Conservation (phyloP, 768 basidiomycete genomes). For the Suillus subalutaceus region DNA sequence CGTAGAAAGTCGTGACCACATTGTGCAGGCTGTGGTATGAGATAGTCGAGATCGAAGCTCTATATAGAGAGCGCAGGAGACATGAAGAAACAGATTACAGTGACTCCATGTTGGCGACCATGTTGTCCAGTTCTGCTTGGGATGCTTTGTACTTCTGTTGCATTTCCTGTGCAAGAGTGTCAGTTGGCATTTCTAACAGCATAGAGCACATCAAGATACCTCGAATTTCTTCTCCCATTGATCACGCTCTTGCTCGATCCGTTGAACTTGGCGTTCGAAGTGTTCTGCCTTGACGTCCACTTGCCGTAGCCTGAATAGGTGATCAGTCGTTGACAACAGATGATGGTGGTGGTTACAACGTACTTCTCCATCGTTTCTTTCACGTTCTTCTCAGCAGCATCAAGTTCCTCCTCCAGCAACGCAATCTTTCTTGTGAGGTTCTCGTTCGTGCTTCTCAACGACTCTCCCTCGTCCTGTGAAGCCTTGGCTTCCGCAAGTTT, state of each 20-base stretch:
- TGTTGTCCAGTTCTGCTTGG: constrained; percentile 83
- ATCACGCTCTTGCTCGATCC: constrained; percentile 90
- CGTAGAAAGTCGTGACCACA: constrained; percentile 8
- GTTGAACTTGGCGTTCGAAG: constrained; percentile 89
- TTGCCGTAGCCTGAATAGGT: constrained; percentile 73
- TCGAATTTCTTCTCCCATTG: constrained; percentile 94
- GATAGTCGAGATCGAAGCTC: constrained; percentile 1
- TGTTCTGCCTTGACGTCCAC: constrained; percentile 99
- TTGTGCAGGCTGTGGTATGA: background rate
- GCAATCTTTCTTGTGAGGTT: constrained; percentile 81
- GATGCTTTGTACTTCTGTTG: constrained; percentile 69
- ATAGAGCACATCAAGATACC: constrained; percentile 41
- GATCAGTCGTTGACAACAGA: constrained; percentile 25
- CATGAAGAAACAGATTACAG: constrained; percentile 42
- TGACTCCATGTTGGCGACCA: constrained; percentile 75
- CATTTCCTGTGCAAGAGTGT: constrained; percentile 55
- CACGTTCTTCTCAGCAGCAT: constrained; percentile 92
- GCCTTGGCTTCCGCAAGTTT: constrained; percentile 69
- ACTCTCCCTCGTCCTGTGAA: constrained; percentile 67
- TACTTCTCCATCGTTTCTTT: constrained; percentile 98
- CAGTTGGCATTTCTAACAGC: constrained; percentile 11
- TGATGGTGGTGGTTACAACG: constrained; percentile 34
- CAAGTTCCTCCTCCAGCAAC: constrained; percentile 93
- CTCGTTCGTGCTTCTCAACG: constrained; percentile 72
- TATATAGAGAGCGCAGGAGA: constrained; percentile 7